A percentile compares a stretch with the other conserved stretches of the same genome.
Evolutionary conservation across 345 rosid species (phyloP).

Genomic region (Syzygium grande): DNA sequence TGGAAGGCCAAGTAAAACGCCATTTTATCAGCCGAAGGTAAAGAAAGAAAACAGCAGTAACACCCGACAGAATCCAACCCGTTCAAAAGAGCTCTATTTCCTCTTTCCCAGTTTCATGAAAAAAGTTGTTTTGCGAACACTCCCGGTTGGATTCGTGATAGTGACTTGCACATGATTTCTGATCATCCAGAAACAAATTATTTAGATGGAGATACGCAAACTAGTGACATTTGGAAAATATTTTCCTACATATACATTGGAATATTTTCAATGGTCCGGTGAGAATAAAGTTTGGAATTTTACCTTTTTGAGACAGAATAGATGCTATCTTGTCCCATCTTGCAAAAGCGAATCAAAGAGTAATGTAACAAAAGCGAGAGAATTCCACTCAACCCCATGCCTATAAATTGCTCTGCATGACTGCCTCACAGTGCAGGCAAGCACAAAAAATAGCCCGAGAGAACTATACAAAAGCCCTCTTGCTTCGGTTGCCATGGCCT

Average conservation of each 20-base stretch:
- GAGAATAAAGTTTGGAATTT: not conserved
- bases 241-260: not conserved
- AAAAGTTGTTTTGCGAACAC: not conserved
- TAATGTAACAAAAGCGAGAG: not conserved
- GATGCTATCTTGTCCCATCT: not conserved
- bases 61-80: not conserved
- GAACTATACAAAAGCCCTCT: not conserved
- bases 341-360: not conserved
- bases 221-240: not conserved
- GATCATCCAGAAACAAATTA: not conserved
- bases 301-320: not conserved
- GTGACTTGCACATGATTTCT: not conserved
- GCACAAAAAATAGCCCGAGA: not conserved
- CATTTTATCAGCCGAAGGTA: not conserved
- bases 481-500: slow-evolving; percentile 3
- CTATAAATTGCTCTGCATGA: not conserved
- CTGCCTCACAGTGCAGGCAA: not conserved
- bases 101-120: not conserved
- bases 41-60: not conserved
- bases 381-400: not conserved
- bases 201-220: not conserved
- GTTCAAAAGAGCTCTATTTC: not conserved
- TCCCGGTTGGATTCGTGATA: not conserved
- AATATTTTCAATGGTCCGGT: not conserved
- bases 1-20: not conserved